Evolutionary conservation across 768 basidiomycete genomes (phyloP), one percentile per base, ranked within the genome.

Genomic region (Trametes cinnabarina): DNA sequence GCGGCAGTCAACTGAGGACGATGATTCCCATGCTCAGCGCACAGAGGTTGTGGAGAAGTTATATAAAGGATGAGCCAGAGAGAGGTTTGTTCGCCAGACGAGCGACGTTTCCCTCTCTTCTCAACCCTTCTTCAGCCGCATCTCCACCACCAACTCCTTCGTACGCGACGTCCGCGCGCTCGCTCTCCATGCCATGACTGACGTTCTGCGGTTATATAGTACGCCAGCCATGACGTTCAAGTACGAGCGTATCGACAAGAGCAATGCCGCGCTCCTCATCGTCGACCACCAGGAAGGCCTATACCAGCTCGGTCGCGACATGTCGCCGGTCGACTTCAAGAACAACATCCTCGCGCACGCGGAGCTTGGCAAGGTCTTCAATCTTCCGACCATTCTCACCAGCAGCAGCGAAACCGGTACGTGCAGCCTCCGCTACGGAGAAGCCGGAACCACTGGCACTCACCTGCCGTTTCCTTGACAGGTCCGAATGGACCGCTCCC

Each of bases 251-350:
- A 68, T 82, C 63, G 71, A 80, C 74, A 80, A 79, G 65, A 67
- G 76, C 65, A 63, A 81, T 37, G 71, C 66, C 5, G 66, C 74
- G 34, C 69, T 80, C n/a, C 66, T 81, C 41, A 70, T 82, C 50
- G 73, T 82, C 46, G 80, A 82, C 68, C 78, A 77, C 61, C 79
- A 82, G 60, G 66, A 78, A 37, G 79, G 80, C 17, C 65, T 82
- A 8, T 80, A 76, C 68, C 74, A 78, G 58, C 63, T 82, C 26
- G 76, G 74, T 0, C 75, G 74, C 61, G 79, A 82, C 66, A 67
- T 66, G 55, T 53, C 68, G 8, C 71, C 77, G 0, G 73, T 72
- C 15, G 68, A 75, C 40, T 76, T 72, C 60, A 73, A 74, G 56
- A 77, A 72, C 67, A 80, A 75, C 62, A 72, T 82, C 57, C 65